Percentiles rank a stretch among this genome's conserved stretches.
Conservation (phyloP, 2,329 filamentous ascomycete genomes). For the Verruconis gallopava region DNA sequence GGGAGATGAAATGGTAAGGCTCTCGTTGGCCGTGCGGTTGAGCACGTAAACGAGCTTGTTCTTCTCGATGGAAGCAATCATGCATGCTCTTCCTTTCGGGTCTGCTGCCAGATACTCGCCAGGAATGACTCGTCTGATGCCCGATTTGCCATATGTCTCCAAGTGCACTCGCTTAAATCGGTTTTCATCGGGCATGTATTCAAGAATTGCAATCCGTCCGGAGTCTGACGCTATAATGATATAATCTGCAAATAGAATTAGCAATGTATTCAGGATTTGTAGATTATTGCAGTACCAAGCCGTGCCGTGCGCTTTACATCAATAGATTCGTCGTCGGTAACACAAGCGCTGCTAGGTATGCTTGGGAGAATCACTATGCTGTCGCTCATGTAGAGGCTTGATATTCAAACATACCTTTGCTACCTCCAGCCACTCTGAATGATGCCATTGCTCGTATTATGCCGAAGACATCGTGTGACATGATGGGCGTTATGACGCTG, state of each 20-base stretch:
- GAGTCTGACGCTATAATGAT: constrained; percentile 93
- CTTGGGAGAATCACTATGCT: constrained; percentile 37
- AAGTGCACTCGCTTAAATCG: constrained; percentile 80
- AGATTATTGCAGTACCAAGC: background rate
- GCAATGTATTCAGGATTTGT: too few species aligned
- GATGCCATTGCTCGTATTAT: constrained; percentile 83
- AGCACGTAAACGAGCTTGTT: constrained; percentile 99
- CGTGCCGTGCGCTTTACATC: background rate
- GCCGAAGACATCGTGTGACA: constrained; percentile 90
- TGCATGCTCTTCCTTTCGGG: constrained; percentile 85
- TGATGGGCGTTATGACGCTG: constrained; percentile 71
- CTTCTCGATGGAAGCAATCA: constrained; percentile 92
- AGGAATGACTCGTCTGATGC: constrained; percentile 81
- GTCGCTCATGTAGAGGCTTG: too few species aligned
- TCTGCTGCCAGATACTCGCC: constrained; percentile 94
- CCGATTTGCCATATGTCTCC: constrained; percentile 97
- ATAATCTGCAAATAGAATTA: too few species aligned
- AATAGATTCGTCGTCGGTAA: too few species aligned
- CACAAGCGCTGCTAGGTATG: constrained; percentile 18
- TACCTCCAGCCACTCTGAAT: constrained; percentile 85
- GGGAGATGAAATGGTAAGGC: constrained; percentile 92
- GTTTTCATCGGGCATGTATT: constrained; percentile 79
- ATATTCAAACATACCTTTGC: constrained; percentile 63
- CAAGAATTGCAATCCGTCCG: constrained; percentile 83
- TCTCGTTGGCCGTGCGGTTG: constrained; percentile 86